Evolutionary conservation across 352 stramenopile genomes (phyloP).

Genomic region (Phytopythium helicoides): DNA sequence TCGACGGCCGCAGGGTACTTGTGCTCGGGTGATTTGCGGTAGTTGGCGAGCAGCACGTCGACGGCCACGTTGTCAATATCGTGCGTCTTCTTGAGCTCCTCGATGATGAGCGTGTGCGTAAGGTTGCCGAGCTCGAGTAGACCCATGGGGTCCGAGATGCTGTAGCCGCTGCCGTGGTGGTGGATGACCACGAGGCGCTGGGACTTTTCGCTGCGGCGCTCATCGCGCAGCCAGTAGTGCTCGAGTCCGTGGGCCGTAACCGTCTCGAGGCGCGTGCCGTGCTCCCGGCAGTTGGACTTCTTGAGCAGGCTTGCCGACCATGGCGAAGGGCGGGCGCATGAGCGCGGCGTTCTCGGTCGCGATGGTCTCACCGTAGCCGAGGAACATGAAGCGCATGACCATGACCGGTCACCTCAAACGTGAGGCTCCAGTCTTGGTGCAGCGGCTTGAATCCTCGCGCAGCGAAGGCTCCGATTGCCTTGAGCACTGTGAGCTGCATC

Average conservation of each 20-base stretch:
- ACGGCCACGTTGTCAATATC: constrained; percentile 16
- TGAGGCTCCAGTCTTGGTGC: constrained; percentile 26
- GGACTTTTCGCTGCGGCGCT: constrained; percentile 3
- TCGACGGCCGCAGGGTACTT: constrained; percentile 27
- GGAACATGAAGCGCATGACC: constrained; percentile 24
- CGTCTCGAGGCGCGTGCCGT: constrained; percentile 12
- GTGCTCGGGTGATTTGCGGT: constrained; percentile 40
- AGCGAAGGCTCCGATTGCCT: constrained; percentile 7
- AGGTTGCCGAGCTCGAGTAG: constrained; percentile 22
- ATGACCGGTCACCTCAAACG: constrained; percentile 26
- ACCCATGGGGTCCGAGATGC: constrained; percentile 21
- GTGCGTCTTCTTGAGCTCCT: constrained; percentile 17
- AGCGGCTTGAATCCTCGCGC: constrained; percentile 16
- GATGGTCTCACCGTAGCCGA: constrained; percentile 22
- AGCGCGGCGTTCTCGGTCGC: constrained; percentile 18
- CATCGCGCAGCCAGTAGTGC: constrained; percentile 26
- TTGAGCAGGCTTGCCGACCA: constrained; percentile 16
- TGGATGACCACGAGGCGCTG: constrained; percentile 27
- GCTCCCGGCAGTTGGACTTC: constrained; percentile 15
- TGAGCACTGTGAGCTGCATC: constrained; percentile 4
- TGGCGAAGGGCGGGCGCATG: constrained; percentile 15
- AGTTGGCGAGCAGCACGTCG: constrained; percentile 47
- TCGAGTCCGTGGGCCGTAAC: constrained; percentile 19
- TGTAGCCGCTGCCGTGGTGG: constrained; percentile 36
- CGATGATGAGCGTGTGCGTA: constrained; percentile 14